Percentiles rank a stretch among this genome's conserved stretches.
Evolutionary conservation across 2,329 filamentous ascomycete genomes (phyloP).

Genomic region (Aureobasidium leucospermi): DNA sequence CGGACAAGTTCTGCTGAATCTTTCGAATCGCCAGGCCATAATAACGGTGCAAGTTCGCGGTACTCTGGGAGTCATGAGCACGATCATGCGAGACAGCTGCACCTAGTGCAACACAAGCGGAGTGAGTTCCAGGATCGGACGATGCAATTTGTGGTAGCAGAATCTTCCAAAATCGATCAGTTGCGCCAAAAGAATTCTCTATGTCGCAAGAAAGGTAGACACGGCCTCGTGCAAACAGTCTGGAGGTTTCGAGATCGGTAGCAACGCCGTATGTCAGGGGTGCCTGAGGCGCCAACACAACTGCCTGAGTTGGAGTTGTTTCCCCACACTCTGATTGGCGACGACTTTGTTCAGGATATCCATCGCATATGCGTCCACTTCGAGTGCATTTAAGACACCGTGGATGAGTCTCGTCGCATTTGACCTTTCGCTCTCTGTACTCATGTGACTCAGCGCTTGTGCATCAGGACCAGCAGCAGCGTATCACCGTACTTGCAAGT

Average conservation of each 20-base stretch:
- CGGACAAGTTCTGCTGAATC: neutral
- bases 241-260: neutral
- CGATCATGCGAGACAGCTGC: neutral
- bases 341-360: neutral
- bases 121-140: neutral
- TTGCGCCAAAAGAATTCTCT: neutral
- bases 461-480: accelerated
- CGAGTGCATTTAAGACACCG: neutral
- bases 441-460: neutral
- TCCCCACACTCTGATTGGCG: neutral
- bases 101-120: neutral
- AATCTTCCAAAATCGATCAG: neutral
- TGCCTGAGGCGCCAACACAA: neutral
- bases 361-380: neutral
- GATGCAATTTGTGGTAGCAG: neutral
- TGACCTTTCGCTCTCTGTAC: neutral
- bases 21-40: neutral
- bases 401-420: neutral
- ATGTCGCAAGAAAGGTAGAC: neutral
- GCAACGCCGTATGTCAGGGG: neutral
- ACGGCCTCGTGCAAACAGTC: neutral
- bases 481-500: neutral
- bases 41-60: neutral
- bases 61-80: neutral
- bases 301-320: neutral